Percentiles rank a stretch among this genome's conserved stretches.
phyloP scores from a whole-genome alignment of 345 rosid species.

The Crucihimalaya himalaica region DNA sequence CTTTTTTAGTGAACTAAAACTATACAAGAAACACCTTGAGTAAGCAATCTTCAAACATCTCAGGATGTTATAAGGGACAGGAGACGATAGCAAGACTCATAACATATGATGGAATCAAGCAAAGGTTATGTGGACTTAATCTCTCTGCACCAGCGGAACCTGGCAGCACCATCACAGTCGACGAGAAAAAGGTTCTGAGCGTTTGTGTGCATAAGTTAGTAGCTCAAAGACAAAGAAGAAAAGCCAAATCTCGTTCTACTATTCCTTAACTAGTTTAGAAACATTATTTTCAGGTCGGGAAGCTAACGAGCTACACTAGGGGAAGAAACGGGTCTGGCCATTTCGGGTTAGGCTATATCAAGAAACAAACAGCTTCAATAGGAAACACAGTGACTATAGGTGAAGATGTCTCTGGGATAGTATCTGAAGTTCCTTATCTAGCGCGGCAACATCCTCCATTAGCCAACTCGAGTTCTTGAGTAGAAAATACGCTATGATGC shows the following conservation, averaged over 20 bases:
- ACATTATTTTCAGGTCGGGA: constrained; percentile 58
- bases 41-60: constrained; percentile 8
- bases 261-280: not conserved
- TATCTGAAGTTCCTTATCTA: constrained; percentile 67
- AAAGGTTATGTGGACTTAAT: constrained; percentile 72
- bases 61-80: constrained; percentile 95
- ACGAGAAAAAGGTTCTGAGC: constrained; percentile 66
- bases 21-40: constrained; percentile 4
- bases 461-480: constrained; percentile 49
- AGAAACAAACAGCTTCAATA: constrained; percentile 49
- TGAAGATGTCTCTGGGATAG: constrained; percentile 53
- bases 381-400: constrained; percentile 64
- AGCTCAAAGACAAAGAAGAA: not conserved
- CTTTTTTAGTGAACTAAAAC: constrained; percentile 14
- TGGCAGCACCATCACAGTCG: constrained; percentile 59
- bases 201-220: constrained; percentile 16
- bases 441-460: constrained; percentile 52
- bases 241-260: not conserved
- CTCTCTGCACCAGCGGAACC: constrained; percentile 77
- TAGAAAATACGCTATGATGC: constrained; percentile 1
- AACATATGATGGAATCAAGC: constrained; percentile 87
- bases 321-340: constrained; percentile 51
- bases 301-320: constrained; percentile 68
- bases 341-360: constrained; percentile 82
- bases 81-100: constrained; percentile 85